Evolutionary conservation across 495 filamentous ascomycete species (phyloP).

Genomic region (Thozetella sp.): DNA sequence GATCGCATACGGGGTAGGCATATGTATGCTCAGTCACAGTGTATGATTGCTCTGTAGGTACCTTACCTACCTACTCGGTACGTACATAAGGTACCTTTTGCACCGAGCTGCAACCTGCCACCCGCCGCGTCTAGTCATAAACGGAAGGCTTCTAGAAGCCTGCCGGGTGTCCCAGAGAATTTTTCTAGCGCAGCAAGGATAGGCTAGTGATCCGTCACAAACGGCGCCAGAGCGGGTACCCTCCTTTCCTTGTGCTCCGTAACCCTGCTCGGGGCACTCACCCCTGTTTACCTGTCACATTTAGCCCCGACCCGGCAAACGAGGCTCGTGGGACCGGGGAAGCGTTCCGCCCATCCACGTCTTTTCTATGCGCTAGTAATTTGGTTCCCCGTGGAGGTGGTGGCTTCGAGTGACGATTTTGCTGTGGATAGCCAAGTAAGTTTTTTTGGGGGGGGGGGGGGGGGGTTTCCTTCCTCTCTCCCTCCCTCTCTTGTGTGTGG

Average conservation of each 20-base stretch:
- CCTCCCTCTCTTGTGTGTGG: neutral
- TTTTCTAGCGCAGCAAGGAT: neutral
- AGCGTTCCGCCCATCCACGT: neutral
- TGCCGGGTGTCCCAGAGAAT: neutral
- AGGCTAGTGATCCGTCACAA: neutral
- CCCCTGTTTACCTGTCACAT: neutral
- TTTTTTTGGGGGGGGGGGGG: no score
- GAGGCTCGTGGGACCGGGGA: neutral
- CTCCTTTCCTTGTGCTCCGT: no score
- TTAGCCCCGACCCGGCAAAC: neutral
- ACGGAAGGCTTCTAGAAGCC: neutral
- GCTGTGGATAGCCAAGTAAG: neutral
- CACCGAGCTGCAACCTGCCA: no score
- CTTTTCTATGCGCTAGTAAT: neutral
- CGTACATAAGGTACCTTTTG: no score
- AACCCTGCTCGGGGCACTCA: neutral
- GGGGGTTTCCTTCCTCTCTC: neutral
- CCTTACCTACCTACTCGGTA: no score
- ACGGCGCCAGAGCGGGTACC: no score
- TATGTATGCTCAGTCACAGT: no score
- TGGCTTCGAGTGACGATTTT: neutral
- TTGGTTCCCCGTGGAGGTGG: neutral
- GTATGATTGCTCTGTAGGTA: no score
- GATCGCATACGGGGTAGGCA: no score
- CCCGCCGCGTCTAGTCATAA: neutral